Evolutionary conservation across 805 yeast genomes (phyloP).

Genomic region (Spathaspora passalidarum): DNA sequence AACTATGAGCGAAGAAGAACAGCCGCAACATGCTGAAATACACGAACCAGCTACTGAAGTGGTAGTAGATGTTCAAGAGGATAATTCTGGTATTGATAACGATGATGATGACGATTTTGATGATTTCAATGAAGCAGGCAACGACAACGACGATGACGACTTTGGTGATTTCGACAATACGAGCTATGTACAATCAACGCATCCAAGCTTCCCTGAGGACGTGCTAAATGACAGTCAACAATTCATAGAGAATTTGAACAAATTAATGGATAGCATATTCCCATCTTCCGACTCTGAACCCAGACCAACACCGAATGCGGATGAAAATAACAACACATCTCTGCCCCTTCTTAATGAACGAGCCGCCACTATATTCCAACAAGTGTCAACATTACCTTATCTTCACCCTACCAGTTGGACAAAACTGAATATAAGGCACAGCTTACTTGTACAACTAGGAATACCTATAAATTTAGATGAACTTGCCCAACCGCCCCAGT

Average conservation of each 20-base stretch:
- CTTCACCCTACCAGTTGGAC: constrained; percentile 68
- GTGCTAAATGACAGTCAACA: constrained; percentile 6
- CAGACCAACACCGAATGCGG: background rate
- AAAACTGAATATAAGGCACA: constrained; percentile 60
- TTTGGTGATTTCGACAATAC: constrained; percentile 40
- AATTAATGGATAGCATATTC: constrained; percentile 11
- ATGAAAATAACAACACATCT: background rate
- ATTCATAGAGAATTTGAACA: constrained; percentile 11
- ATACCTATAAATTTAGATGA: constrained; percentile 74
- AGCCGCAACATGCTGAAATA: no score
- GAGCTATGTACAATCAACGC: constrained; percentile 22
- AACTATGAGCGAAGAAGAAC: background rate
- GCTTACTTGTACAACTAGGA: constrained; percentile 61
- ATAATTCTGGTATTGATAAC: background rate
- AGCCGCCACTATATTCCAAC: constrained; percentile 40
- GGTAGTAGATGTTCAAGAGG: background rate
- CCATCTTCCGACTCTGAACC: constrained; percentile 1
- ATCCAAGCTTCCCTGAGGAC: constrained; percentile 11
- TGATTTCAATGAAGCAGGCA: constrained; percentile 9
- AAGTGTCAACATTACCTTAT: constrained; percentile 47
- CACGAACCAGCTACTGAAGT: background rate
- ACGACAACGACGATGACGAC: constrained; percentile 25
- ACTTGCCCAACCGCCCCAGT: constrained; percentile 12
- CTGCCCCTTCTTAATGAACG: constrained; percentile 24
- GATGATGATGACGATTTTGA: constrained; percentile 11